A percentile compares a stretch with the other conserved stretches of the same genome.
Conservation (phyloP, 257 asterid genomes). For the Voacanga thouarsii region DNA sequence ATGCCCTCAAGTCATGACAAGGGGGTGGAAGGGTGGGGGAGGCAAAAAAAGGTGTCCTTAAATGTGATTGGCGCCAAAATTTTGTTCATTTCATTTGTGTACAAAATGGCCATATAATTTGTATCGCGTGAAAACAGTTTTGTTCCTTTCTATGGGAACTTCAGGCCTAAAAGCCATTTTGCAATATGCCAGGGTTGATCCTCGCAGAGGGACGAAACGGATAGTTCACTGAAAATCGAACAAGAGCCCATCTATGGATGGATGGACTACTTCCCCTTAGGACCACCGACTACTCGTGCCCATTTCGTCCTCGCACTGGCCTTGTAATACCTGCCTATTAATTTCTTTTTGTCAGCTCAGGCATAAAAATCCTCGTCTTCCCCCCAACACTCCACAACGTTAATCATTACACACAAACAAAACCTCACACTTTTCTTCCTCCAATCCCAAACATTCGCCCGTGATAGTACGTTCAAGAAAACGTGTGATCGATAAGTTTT, state of each 20-base stretch:
- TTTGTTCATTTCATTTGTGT: not conserved
- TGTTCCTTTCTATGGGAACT: slow-evolving; percentile 13
- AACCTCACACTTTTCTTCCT: not conserved
- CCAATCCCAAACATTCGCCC: slow-evolving; percentile 5
- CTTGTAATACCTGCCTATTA: not conserved
- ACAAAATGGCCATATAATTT: slow-evolving; percentile 3
- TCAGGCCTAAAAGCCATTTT: slow-evolving; percentile 2
- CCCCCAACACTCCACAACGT: not conserved
- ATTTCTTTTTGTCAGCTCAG: not conserved
- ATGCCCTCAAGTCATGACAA: too few species aligned
- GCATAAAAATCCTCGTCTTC: not conserved
- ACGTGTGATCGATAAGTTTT: not conserved
- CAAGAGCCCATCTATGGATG: not conserved
- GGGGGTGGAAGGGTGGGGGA: too few species aligned
- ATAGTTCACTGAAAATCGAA: not conserved
- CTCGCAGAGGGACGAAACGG: not conserved
- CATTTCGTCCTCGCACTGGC: not conserved
- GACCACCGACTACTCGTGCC: not conserved
- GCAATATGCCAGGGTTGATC: not conserved
- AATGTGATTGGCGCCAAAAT: not conserved
- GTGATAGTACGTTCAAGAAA: not conserved
- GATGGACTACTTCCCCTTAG: not conserved
- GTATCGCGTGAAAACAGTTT: not conserved
- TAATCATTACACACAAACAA: not conserved
- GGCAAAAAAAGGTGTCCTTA: not conserved